Percentiles rank a stretch among this genome's conserved stretches.
These are phyloP conservation scores for Rubroboletus satanas DNA, from an alignment of 768 basidiomycete genomes.

Conservation along the genomic window DNA sequence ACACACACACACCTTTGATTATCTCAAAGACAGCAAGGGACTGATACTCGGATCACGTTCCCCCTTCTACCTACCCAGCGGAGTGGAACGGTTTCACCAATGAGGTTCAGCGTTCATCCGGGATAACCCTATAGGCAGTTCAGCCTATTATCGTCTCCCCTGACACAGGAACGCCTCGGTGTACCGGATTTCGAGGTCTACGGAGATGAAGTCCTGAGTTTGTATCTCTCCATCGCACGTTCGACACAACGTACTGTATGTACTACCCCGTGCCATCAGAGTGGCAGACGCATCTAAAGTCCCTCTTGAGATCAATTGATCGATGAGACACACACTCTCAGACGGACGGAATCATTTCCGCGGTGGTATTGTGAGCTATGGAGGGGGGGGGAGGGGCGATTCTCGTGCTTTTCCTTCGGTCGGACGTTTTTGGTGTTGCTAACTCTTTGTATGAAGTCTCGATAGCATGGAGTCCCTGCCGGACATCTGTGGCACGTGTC, in stretches of 20 bases:
- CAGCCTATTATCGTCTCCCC: constrained; percentile 9
- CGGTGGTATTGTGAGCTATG: constrained; percentile 6
- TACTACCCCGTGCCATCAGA: constrained; percentile 7
- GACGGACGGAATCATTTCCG: constrained; percentile 23
- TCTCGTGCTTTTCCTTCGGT: constrained; percentile 8
- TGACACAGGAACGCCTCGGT: constrained; percentile 29
- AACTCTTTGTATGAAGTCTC: constrained; percentile 1
- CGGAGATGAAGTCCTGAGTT: constrained; percentile 26
- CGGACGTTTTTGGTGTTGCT: constrained; percentile 8
- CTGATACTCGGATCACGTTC: constrained; percentile 9
- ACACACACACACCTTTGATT: constrained; percentile 1
- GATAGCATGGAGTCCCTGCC: constrained; percentile 4
- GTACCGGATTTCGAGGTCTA: constrained; percentile 21
- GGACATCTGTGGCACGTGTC: neutral
- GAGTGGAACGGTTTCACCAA: constrained; percentile 12
- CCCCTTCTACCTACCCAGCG: constrained; percentile 3
- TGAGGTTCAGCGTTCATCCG: constrained; percentile 6
- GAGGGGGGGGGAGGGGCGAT: neutral
- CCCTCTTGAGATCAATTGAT: constrained; percentile 17
- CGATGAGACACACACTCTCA: constrained; percentile 8
- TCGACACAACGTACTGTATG: constrained; percentile 16
- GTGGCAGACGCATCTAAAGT: constrained; percentile 8
- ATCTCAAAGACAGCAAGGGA: constrained; percentile 14
- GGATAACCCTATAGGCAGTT: constrained; percentile 27
- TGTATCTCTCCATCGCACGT: constrained; percentile 26